Percentiles rank a stretch among this genome's conserved stretches.
These are phyloP conservation scores for Zymoseptoria ardabiliae DNA, from an alignment of 2,329 filamentous ascomycete genomes.

Conservation along the genomic window DNA sequence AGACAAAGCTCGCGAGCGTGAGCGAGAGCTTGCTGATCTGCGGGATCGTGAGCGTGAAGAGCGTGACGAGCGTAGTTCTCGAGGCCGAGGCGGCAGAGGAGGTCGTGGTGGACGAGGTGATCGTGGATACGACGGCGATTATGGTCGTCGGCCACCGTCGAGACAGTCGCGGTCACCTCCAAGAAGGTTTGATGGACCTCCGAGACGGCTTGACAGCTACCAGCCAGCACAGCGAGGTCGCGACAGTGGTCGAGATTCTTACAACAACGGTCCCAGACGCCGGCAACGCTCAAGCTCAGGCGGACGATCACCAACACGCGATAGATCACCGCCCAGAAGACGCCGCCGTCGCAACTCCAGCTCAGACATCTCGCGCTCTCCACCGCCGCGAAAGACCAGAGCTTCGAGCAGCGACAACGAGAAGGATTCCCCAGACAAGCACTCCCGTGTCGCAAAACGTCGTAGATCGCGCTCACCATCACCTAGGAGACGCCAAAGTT, in stretches of 20 bases:
- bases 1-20: slow-evolving; percentile 71
- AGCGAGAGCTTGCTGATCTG: slow-evolving; percentile 60
- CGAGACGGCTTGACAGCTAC: slow-evolving; percentile 51
- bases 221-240: slow-evolving; percentile 41
- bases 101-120: slow-evolving; percentile 33
- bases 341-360: slow-evolving; percentile 16
- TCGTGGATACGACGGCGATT: slow-evolving; percentile 36
- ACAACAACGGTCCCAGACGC: slow-evolving; percentile 30
- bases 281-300: slow-evolving; percentile 25
- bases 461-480: slow-evolving; percentile 22
- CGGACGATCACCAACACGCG: slow-evolving; percentile 20
- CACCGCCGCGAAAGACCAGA: slow-evolving; percentile 10
- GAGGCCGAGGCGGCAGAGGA: slow-evolving; percentile 39
- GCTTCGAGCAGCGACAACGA: slow-evolving; percentile 6
- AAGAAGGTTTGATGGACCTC: slow-evolving; percentile 40
- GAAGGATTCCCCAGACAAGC: background rate
- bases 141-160: slow-evolving; percentile 41
- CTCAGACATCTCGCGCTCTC: slow-evolving; percentile 10
- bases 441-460: slow-evolving; percentile 3
- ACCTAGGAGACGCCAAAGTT: slow-evolving; percentile 28
- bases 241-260: slow-evolving; percentile 4
- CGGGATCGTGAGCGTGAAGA: slow-evolving; percentile 64
- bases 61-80: slow-evolving; percentile 35
- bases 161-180: slow-evolving; percentile 47
- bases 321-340: slow-evolving; percentile 25